Base-by-base conservation (phyloP, 140 eudicot species). In the Stevia rebaudiana region DNA sequence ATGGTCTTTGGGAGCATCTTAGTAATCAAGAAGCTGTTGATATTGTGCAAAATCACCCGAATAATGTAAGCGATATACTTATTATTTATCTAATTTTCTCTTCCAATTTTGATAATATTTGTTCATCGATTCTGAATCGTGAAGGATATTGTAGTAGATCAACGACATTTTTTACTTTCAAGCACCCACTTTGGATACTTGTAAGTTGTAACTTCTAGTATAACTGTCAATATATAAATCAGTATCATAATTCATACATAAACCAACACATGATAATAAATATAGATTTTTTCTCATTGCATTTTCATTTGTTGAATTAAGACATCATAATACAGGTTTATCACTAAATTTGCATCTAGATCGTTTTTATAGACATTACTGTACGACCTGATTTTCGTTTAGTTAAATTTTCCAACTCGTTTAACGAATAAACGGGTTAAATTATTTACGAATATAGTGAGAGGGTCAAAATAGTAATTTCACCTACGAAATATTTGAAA, bases 1-100 rank as follows among this genome's bases (percentile, higher is more conserved):
- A 87, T 75, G 95, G 95, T 60, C 82, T 87, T 25, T 87, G 95
- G 95, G 95, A 87, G 74, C 95, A 87, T 67, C 86, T 87, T 47
- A 77, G 71, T 66, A 87, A 87, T 68, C 89, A 87, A 57, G 83
- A 79, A 36, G 95, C 95, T 5, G 95, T 87, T 41, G 85, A 87
- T 63, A 65, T 87, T 46, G 94, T 87, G 41, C 73, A 74, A 69
- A 65, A 70, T 17, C 58, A 51, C 16, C 82, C 88, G 36, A 80
- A 75, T 7, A 74, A 68, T 47, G 95, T 87, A 81, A 60, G 84
- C 16, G 16, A 43, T 11, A 17, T 53, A 46, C 53, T 43, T 73
- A 46, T 36, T 8, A 12, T 56, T 25, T 49, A 16, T 30, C 24
- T 25, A 3, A 1, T 21, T 43, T 54, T 25, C 13, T 68, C 13